Evolutionary conservation across 305 asterid species (phyloP), one percentile per base, ranked within the genome.

Genomic region (Fraxinus albicans): DNA sequence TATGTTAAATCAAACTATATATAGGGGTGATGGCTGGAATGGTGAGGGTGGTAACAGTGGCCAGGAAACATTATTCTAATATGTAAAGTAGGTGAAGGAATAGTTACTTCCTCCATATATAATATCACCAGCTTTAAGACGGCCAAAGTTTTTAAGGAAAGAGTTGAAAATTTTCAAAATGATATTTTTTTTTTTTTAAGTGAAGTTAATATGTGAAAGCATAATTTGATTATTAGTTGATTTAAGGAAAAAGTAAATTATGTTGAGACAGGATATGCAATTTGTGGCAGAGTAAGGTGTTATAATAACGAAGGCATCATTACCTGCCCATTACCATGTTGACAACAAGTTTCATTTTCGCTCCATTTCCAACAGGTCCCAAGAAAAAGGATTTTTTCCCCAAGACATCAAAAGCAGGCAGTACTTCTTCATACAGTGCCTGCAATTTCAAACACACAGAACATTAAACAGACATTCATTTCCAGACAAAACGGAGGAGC

Each of bases 301-400:
- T 36, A 27, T 76, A 21, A 15, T 60, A 83, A 81, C 10, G 53
- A 83, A 83, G 50, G 78, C 74, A 69, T 47, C 65, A 63, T 84
- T 90, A 96, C 99, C 98, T 96, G 87, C 99, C 98, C 99, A 96
- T 96, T 50, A 95, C 88, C 99, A 96, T 96, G 92, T 96, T 94
- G 60, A 96, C 98, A 42, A 96, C 98, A 83, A 96, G 98, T 90
- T 96, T 96, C 99, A 94, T 94, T 89, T 90, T 96, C 67, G 99
- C 99, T 77, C 99, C 99, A 86, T 92, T 94, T 79, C 99, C 99
- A 78, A 96, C 94, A 79, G 91, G 79, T 70, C 98, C 99, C 79
- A 96, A 86, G 88, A 87, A 94, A 86, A 96, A 94, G 0, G 98
- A 94, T 88, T 93, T 94, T 83, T 94, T 96, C 60, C 99, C 99